A percentile compares a stretch with the other conserved stretches of the same genome.
Conservation (phyloP, 2,329 filamentous ascomycete species). For the Coniella lustricola region DNA sequence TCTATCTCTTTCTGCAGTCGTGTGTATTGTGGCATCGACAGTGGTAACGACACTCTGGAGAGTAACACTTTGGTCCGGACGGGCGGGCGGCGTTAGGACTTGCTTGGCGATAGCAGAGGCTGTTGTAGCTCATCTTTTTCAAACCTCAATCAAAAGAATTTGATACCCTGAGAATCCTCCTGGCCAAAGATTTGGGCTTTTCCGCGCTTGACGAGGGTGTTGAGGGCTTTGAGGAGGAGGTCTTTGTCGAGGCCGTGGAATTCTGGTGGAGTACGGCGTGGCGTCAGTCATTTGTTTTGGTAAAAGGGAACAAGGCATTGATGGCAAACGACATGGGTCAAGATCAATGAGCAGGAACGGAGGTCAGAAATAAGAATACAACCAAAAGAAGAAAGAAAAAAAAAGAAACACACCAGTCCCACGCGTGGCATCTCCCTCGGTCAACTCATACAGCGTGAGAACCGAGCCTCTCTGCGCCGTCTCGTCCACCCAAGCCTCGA, state of each 20-base stretch:
- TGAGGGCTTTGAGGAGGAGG: slow-evolving; percentile 70
- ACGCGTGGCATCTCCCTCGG: slow-evolving; percentile 73
- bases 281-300: slow-evolving; percentile 3
- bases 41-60: no score
- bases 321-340: no score
- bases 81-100: no score
- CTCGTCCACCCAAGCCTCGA: slow-evolving; percentile 77
- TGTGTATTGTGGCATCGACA: neutral
- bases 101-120: no score
- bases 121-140: neutral
- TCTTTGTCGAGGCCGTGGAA: slow-evolving; percentile 85
- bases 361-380: slow-evolving; percentile 2
- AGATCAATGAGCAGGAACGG: neutral
- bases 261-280: slow-evolving; percentile 44
- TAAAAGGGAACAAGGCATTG: no score
- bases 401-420: slow-evolving; percentile 51
- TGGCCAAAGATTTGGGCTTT: slow-evolving; percentile 91
- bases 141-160: slow-evolving; percentile 69
- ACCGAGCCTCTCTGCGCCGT: slow-evolving; percentile 86
- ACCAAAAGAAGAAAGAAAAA: slow-evolving; percentile 5
- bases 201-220: slow-evolving; percentile 77
- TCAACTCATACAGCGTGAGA: slow-evolving; percentile 85
- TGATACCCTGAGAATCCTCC: slow-evolving; percentile 84
- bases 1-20: no score
- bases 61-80: no score